Conservation (phyloP, 768 basidiomycete genomes). For the Paxillus involutus region DNA sequence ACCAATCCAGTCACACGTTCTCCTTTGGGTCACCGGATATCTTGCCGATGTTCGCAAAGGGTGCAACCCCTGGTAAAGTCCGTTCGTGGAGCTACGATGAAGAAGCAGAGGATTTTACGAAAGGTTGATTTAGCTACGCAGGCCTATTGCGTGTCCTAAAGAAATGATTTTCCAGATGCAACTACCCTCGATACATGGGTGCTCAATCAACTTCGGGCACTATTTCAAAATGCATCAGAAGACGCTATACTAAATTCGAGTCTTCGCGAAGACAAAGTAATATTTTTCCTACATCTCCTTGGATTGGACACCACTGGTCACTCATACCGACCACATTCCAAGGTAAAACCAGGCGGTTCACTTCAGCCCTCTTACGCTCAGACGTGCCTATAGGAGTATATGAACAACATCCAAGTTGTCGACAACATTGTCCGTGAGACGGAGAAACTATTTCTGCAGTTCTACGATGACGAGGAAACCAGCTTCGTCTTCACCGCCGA, state of each 20-base stretch:
- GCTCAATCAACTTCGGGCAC: slow-evolving; percentile 57
- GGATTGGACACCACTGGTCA: slow-evolving; percentile 88
- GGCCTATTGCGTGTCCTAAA: neutral
- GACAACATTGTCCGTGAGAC: slow-evolving; percentile 70
- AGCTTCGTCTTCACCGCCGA: slow-evolving; percentile 83
- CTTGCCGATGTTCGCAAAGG: slow-evolving; percentile 81
- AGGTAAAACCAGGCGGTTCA: slow-evolving; percentile 38
- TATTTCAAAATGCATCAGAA: slow-evolving; percentile 64
- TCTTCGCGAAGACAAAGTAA: slow-evolving; percentile 56
- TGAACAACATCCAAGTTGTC: slow-evolving; percentile 79
- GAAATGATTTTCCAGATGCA: slow-evolving; percentile 50
- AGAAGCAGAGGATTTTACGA: slow-evolving; percentile 83
- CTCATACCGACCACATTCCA: slow-evolving; percentile 79
- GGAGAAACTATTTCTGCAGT: slow-evolving; percentile 58
- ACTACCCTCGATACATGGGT: slow-evolving; percentile 80
- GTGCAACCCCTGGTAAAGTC: slow-evolving; percentile 68
- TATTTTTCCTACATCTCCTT: slow-evolving; percentile 83
- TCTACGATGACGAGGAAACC: slow-evolving; percentile 69
- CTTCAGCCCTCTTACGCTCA: neutral
- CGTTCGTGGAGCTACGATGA: slow-evolving; percentile 75
- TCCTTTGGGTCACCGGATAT: slow-evolving; percentile 91
- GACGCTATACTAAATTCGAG: slow-evolving; percentile 48
- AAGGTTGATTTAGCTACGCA: slow-evolving; percentile 44
- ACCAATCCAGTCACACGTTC: slow-evolving; percentile 73
- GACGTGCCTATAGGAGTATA: slow-evolving; percentile 64